phyloP scores from a whole-genome alignment of 73 alveolate genomes.

The Diophrys sp. region DNA sequence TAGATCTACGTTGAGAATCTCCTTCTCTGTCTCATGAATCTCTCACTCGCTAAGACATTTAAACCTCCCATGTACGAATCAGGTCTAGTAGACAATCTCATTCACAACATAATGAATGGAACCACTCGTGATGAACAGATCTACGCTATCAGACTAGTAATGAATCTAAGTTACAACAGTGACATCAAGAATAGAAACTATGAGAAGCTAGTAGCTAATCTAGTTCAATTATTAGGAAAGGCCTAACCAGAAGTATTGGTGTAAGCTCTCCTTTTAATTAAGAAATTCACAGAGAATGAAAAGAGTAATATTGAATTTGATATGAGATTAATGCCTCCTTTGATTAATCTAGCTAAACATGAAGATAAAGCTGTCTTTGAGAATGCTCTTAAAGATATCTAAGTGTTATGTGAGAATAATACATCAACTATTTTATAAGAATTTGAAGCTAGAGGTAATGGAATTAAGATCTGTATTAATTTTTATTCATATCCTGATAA shows the following conservation, averaged over 20 bases:
- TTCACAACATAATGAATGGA: conserved; percentile 36
- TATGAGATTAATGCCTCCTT: conserved; percentile 11
- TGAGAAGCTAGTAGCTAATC: conserved; percentile 21
- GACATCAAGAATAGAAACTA: conserved; percentile 32
- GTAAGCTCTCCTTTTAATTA: conserved; percentile 15
- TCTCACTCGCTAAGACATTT: conserved; percentile 9
- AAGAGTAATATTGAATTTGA: conserved; percentile 26
- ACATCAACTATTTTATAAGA: background rate
- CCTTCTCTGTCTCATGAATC: conserved; percentile 19
- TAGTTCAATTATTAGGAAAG: conserved; percentile 5
- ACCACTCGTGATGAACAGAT: conserved; percentile 28
- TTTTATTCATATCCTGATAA: conserved; percentile 20
- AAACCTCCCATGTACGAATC: conserved; percentile 32
- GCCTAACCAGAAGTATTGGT: too few species aligned
- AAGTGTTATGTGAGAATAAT: conserved; percentile 12
- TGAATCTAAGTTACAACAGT: conserved; percentile 18
- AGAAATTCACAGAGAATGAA: conserved; percentile 29
- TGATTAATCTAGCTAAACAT: background rate
- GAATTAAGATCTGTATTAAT: conserved; percentile 17
- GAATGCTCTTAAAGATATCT: conserved; percentile 8
- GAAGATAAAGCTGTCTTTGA: conserved; percentile 22
- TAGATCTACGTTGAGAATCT: conserved; percentile 28
- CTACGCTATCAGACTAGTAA: conserved; percentile 9
- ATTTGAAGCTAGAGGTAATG: conserved; percentile 17
- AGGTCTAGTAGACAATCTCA: conserved; percentile 30